A percentile compares a stretch with the other conserved stretches of the same genome.
These are phyloP conservation scores for Mangifera indica DNA, from an alignment of 345 rosid genomes.

Conservation along the genomic window DNA sequence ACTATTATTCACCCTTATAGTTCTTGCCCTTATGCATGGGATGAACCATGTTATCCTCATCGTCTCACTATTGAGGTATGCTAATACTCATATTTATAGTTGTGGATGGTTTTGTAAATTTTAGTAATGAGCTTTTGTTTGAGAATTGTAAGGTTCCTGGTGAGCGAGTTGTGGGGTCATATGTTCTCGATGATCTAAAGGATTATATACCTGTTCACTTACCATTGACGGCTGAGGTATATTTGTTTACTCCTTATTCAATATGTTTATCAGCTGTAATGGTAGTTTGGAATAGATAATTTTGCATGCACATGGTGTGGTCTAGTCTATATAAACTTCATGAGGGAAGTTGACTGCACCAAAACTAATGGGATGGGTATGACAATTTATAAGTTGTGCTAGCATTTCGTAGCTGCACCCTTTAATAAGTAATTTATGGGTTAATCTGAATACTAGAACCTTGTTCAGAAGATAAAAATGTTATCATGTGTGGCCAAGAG, in stretches of 20 bases:
- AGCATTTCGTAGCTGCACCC: background rate
- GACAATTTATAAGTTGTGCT: background rate
- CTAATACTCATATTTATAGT: slow-evolving; percentile 1
- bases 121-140: slow-evolving; percentile 14
- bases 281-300: background rate
- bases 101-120: slow-evolving; percentile 8
- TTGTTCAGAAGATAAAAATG: background rate
- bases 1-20: slow-evolving; percentile 72
- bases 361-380: background rate
- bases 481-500: background rate
- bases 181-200: slow-evolving; percentile 72
- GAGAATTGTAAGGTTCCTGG: slow-evolving; percentile 68
- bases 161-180: slow-evolving; percentile 76
- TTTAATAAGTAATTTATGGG: background rate
- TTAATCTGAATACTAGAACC: background rate
- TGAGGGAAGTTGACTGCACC: background rate
- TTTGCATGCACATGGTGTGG: background rate
- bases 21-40: slow-evolving; percentile 94
- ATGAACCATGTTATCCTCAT: slow-evolving; percentile 90
- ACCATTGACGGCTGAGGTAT: slow-evolving; percentile 77
- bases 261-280: background rate
- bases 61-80: slow-evolving; percentile 83
- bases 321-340: background rate
- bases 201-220: slow-evolving; percentile 59
- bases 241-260: slow-evolving; percentile 8